Evolutionary conservation across 345 rosid genomes (phyloP).

Genomic region (Lenwebbia sp.): DNA sequence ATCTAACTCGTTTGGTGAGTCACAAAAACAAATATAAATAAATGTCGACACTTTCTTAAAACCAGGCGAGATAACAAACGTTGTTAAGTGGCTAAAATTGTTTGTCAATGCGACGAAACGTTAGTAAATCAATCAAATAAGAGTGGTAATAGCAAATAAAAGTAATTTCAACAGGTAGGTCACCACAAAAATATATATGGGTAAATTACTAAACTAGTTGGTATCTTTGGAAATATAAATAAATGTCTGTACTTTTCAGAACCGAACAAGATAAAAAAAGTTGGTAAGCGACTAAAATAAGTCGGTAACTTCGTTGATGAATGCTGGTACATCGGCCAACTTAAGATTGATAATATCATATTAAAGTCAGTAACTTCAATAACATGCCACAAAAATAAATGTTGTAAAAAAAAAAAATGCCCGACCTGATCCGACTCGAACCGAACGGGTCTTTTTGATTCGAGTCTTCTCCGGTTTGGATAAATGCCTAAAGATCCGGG

Average conservation of each 20-base stretch:
- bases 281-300: no score
- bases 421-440: no score
- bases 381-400: no score
- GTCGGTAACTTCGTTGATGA: no score
- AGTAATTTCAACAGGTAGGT: background rate
- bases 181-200: background rate
- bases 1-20: background rate
- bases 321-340: no score
- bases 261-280: background rate
- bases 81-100: background rate
- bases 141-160: background rate
- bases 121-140: background rate
- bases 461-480: background rate
- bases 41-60: background rate
- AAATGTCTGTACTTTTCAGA: background rate
- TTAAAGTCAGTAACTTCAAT: no score
- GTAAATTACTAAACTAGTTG: rapidly evolving
- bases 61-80: background rate
- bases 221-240: background rate
- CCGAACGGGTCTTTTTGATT: no score
- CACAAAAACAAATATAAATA: background rate
- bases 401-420: no score
- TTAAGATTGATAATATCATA: no score
- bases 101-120: rapidly evolving
- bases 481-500: background rate